Evolutionary conservation across 2,329 filamentous ascomycete species (phyloP), one percentile per base, ranked within the genome.

Genomic region (Diaporthe ilicicola): DNA sequence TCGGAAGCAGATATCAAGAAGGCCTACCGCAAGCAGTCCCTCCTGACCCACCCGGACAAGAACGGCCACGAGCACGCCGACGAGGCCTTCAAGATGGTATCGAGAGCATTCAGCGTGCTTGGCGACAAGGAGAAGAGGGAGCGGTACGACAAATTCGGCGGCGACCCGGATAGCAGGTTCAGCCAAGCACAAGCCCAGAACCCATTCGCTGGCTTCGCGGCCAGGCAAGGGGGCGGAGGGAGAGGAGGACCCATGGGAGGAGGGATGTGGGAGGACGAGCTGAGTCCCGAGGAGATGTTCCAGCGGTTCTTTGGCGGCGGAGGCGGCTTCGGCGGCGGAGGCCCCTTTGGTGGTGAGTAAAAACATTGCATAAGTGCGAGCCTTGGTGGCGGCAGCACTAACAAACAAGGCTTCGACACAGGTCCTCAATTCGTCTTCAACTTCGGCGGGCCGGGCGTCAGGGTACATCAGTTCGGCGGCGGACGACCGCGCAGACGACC

Each of bases 51-150:
- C 86, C 96, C 96, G 74, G 96, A 99, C 86, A 99, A 99, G 86
- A 99, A 99, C 87, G 95, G 95, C 64, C 95, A 98, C 81, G 92
- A 95, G 46, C 91, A 97, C 72, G 95, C 96, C 69, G 96, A 98
- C 80, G 96, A 99, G 84, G 96, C 96, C 39, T 99, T 99, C 85
- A 99, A 99, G 86, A 93, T 98, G 93, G 94, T 99, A 29, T 93
- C 94, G 78, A 89, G 94, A 76, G 96, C 96, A 19, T 99, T 99
- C 81, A 93, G 97, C 76, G 90, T 98, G 66, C 86, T 99, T 61
- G 95, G 94, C 73, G 96, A 99, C 81, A 89, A 94, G 78, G 95
- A 98, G 74, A 98, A 98, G 89, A 92, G 94, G 79, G 87, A 92
- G 19, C 94, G 93, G 81, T 99, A 88, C 79, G 96, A 99, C 82